Base-by-base conservation (phyloP, 176 grass and related monocot genomes). In the Alopecurus myosuroides region DNA sequence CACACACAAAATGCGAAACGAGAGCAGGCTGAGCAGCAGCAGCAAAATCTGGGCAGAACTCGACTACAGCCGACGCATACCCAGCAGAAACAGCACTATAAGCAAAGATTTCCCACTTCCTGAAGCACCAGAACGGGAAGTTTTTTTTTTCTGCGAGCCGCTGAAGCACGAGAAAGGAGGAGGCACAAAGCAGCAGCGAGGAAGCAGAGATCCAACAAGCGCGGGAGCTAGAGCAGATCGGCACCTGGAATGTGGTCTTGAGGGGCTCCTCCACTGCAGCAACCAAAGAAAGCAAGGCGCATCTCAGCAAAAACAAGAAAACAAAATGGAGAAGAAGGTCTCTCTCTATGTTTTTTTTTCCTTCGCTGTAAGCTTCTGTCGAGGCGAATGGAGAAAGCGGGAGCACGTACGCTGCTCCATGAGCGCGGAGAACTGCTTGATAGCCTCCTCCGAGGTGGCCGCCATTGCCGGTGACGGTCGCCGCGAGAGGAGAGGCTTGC, bases 161-260 rank as follows among this genome's bases (percentile, higher is more conserved):
- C 29, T 18, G 6, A 87, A 18, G 25, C 26, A 37, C 29, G 2
- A 14, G 2, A 33, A 33, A 77, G 50, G 25, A 31, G 36, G n/a
- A 82, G 78, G 78, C 52, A 85, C 37, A 70, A 5, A 15, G 39
- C 31, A 66, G 55, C 29, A 34, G 30, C 53, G 68, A 68, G 68
- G 50, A 71, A 41, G 12, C 35, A 82, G 46, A 65, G 85, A 92
- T 85, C 77, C 80, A 53, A 13, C 36, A 70, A 55, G 51, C 35
- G 56, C 34, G 46, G 37, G 50, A 45, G 61, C 49, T 39, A 81
- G 73, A 86, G 88, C 84, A 82, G 87, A 77, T 87, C 33, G 79
- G 69, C 63, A 98, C 96, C 96, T 98, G 89, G 83, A 98, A 95
- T 88, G 96, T 89, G 58, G 44, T 83, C 91, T 90, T 98, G 71